Conservation (phyloP, 148 eudicot genomes). For the Nepenthes mirabilis region DNA sequence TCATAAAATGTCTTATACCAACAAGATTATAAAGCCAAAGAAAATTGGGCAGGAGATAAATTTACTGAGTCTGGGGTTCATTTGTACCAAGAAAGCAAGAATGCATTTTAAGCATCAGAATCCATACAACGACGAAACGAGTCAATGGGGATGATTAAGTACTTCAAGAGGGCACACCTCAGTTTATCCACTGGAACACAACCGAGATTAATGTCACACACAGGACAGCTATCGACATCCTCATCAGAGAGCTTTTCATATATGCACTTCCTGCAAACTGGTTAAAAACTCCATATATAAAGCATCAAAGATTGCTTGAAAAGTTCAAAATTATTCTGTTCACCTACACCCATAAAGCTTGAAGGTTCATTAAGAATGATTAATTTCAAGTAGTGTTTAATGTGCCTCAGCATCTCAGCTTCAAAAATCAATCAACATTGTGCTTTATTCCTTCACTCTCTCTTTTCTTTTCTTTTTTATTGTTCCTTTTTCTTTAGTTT, state of each 20-base stretch:
- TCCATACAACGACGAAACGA: background rate
- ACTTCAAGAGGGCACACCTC: constrained; percentile 30
- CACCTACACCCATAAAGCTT: background rate
- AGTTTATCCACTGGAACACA: constrained; percentile 72
- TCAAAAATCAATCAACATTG: background rate
- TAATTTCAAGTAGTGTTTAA: background rate
- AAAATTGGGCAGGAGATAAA: too few species aligned
- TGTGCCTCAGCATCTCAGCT: background rate
- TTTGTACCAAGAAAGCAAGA: too few species aligned
- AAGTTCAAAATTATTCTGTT: background rate
- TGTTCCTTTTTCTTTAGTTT: too few species aligned
- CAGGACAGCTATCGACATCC: constrained; percentile 67
- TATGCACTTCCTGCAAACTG: constrained; percentile 93
- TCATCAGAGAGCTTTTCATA: constrained; percentile 68
- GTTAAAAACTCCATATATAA: constrained; percentile 4
- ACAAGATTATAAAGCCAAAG: too few species aligned
- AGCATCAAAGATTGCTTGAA: background rate
- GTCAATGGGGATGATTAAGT: background rate
- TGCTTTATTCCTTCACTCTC: too few species aligned
- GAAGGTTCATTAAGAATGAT: background rate
- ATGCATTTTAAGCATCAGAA: background rate
- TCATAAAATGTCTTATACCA: too few species aligned
- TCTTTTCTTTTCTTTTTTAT: too few species aligned
- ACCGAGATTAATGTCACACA: constrained; percentile 69
- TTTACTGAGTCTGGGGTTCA: too few species aligned